Evolutionary conservation across 306 rosid genomes (phyloP), one percentile per base, ranked within the genome.

Genomic region (Rubus idaeus): DNA sequence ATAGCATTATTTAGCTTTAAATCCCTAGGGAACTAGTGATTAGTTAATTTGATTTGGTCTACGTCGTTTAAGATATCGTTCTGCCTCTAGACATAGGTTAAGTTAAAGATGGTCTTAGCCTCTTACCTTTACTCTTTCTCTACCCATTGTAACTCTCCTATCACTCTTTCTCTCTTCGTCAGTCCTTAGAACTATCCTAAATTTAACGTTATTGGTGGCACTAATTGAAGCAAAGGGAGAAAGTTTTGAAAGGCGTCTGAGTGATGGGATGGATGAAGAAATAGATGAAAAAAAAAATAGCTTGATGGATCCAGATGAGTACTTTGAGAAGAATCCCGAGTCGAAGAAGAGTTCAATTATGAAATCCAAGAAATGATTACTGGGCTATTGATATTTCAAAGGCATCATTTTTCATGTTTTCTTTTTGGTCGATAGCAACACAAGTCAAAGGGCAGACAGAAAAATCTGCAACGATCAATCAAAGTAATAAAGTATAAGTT

Each of bases 11-110:
- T 8, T 16, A 61, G 50, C 9, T 30, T 71, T 17, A 37, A 18
- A 37, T 52, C n/a, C n/a, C 10, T 18, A 5, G 6, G 18, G 18
- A 53, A 39, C 17, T 39, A 39, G 47, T 53, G 10, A n/a, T 52
- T 53, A 18, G 37, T 7, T n/a, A n/a, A 71, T 53, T 39, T 71
- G 75, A 71, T 39, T 52, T 71, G 64, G 50, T 23, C 75, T 2
- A 10, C 5, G 1, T 50, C 9, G 1, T 12, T 49, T 37, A 17
- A 37, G 17, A 51, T 37, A 9, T 52, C 30, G 45, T 9, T 71
- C 62, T 51, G 49, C 57, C 21, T 50, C 44, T 37, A 35, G 63
- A 37, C 51, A 35, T 35, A 30, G 46, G 52, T 26, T 42, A 69
- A 69, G 42, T 9, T 46, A 21, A 21, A 60, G 40, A 60, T 23